Conservation (phyloP, 495 filamentous ascomycete genomes). For the Hyphodiscus hymeniophilus region DNA sequence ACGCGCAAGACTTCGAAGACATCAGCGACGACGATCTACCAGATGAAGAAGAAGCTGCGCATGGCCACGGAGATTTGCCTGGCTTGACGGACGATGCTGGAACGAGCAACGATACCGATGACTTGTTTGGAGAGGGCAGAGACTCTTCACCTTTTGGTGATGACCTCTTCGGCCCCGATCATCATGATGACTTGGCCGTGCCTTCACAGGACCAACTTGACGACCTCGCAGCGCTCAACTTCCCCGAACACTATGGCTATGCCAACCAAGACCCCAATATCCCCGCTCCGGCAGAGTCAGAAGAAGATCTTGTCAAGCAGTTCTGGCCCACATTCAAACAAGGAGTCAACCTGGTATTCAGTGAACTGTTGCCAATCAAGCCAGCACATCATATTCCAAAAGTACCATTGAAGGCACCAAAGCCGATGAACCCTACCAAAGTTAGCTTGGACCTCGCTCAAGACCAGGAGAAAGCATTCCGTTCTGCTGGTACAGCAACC, state of each 20-base stretch:
- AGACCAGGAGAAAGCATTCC: slow-evolving; percentile 77
- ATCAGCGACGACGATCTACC: slow-evolving; percentile 57
- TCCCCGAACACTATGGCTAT: slow-evolving; percentile 28
- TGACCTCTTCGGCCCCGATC: slow-evolving; percentile 15
- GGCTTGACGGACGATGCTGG: slow-evolving; percentile 40
- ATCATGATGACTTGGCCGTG: slow-evolving; percentile 17
- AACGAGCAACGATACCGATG: slow-evolving; percentile 40
- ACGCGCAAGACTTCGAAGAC: slow-evolving; percentile 83
- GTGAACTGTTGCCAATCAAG: slow-evolving; percentile 65
- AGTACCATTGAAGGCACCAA: slow-evolving; percentile 64
- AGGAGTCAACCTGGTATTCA: slow-evolving; percentile 56
- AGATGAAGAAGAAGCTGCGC: slow-evolving; percentile 28
- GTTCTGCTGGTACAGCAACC: slow-evolving; percentile 45
- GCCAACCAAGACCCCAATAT: slow-evolving; percentile 39
- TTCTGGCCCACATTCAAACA: slow-evolving; percentile 65
- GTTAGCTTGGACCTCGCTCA: slow-evolving; percentile 71
- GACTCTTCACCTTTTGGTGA: slow-evolving; percentile 28
- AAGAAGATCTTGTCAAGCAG: slow-evolving; percentile 58
- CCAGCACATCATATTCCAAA: slow-evolving; percentile 63
- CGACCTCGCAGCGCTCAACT: slow-evolving; percentile 34
- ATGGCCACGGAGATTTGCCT: slow-evolving; percentile 30
- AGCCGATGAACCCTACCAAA: slow-evolving; percentile 75
- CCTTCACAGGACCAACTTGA: slow-evolving; percentile 7
- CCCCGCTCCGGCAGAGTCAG: slow-evolving; percentile 52
- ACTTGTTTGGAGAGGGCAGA: slow-evolving; percentile 34